These are phyloP conservation scores for Emmonsia crescens DNA, from an alignment of 2,329 filamentous ascomycete genomes.

Conservation along the genomic window DNA sequence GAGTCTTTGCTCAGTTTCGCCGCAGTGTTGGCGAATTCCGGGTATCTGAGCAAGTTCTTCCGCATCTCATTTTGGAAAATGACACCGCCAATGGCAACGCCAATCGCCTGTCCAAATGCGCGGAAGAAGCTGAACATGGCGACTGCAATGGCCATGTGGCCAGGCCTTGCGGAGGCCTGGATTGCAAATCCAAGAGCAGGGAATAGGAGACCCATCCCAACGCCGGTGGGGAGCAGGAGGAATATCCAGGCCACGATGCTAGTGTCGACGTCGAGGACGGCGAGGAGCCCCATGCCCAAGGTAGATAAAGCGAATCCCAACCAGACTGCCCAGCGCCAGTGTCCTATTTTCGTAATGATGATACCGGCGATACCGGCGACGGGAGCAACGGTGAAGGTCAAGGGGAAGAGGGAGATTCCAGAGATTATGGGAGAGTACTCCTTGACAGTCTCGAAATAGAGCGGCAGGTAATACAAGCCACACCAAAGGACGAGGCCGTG, in stretches of 20 bases:
- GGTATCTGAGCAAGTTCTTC: slow-evolving; percentile 39
- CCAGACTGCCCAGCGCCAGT: slow-evolving; percentile 52
- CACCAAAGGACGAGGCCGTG: slow-evolving; percentile 44
- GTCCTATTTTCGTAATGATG: slow-evolving; percentile 43
- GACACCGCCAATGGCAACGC: slow-evolving; percentile 56
- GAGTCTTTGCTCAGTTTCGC: slow-evolving; percentile 46
- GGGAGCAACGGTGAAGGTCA: slow-evolving; percentile 54
- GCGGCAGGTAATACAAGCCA: slow-evolving; percentile 45
- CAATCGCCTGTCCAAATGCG: slow-evolving; percentile 53
- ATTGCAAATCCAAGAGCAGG: slow-evolving; percentile 53
- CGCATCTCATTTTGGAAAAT: slow-evolving; percentile 58
- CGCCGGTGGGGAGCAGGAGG: slow-evolving; percentile 47
- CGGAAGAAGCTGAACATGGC: slow-evolving; percentile 59
- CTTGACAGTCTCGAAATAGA: slow-evolving; percentile 38
- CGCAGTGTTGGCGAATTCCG: slow-evolving; percentile 39
- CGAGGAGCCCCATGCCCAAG: slow-evolving; percentile 44
- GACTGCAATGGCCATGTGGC: slow-evolving; percentile 49
- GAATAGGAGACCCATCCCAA: slow-evolving; percentile 56
- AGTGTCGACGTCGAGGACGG: slow-evolving; percentile 32
- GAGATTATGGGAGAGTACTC: slow-evolving; percentile 44
- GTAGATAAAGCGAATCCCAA: slow-evolving; percentile 51
- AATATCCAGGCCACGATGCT: slow-evolving; percentile 47
- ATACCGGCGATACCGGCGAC: slow-evolving; percentile 42
- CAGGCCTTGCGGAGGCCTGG: slow-evolving; percentile 48
- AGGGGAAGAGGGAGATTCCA: slow-evolving; percentile 48